Evolutionary conservation across 306 rosid genomes (phyloP).

Genomic region (Sesbania bispinosa): DNA sequence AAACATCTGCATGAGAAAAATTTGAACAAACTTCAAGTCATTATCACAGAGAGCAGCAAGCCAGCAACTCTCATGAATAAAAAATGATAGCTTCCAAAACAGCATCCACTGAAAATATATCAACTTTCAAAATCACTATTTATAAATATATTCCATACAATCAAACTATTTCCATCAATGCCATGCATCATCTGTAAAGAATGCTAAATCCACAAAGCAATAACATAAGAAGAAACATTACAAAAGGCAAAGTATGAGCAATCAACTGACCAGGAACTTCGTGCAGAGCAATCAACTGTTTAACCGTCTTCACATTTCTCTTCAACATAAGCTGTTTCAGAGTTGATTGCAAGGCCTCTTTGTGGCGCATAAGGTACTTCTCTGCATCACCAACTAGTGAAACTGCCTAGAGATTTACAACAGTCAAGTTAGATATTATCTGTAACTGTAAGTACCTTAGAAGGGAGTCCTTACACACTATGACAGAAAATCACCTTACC

Average conservation of each 20-base stretch:
- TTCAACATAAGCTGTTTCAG: conserved; percentile 48
- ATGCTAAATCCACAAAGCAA: background rate
- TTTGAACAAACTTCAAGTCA: conserved; percentile 2
- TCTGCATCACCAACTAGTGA: conserved; percentile 72
- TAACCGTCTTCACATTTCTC: conserved; percentile 52
- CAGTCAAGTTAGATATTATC: conserved; percentile 11
- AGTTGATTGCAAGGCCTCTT: conserved; percentile 48
- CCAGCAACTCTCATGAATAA: background rate
- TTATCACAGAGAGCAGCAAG: background rate
- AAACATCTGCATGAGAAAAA: conserved; percentile 52
- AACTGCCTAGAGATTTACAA: conserved; percentile 44
- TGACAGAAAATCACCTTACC: conserved; percentile 32
- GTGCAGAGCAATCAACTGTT: conserved; percentile 54
- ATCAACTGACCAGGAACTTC: conserved; percentile 60
- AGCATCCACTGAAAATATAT: background rate
- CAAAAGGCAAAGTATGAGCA: background rate
- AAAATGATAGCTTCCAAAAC: background rate
- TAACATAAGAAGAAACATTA: background rate
- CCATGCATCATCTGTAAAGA: background rate
- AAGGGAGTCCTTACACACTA: background rate
- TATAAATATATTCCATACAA: background rate
- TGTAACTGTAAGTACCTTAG: background rate
- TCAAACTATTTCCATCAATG: background rate
- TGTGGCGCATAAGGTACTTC: conserved; percentile 58
- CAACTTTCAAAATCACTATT: background rate